Conservation (phyloP, 768 basidiomycete species). For the Hypholoma fasciculare region DNA sequence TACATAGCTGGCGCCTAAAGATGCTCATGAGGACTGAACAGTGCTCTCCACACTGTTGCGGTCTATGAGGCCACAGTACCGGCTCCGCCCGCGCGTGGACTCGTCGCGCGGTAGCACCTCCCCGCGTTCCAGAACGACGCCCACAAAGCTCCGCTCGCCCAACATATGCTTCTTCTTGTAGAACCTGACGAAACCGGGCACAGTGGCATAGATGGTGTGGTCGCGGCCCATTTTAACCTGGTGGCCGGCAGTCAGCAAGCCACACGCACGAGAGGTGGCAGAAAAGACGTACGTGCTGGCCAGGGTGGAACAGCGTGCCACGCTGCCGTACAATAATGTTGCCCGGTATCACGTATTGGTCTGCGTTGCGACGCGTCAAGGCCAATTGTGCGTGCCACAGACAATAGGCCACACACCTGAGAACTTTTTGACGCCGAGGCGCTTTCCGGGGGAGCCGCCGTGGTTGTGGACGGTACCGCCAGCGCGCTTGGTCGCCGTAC, state of each 20-base stretch:
- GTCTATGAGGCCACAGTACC: constrained; percentile 80
- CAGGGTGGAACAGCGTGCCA: constrained; percentile 90
- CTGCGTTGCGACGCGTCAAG: constrained; percentile 47
- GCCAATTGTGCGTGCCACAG: neutral
- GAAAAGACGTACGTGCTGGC: constrained; percentile 73
- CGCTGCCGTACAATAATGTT: constrained; percentile 96
- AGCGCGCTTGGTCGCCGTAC: constrained; percentile 95
- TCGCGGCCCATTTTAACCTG: constrained; percentile 92
- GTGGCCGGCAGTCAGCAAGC: constrained; percentile 28
- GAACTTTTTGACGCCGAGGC: constrained; percentile 95
- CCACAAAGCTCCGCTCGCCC: constrained; percentile 76
- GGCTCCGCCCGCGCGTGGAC: constrained; percentile 69
- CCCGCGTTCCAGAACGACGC: constrained; percentile 79
- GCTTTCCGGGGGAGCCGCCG: constrained; percentile 89
- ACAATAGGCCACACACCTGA: constrained; percentile 58
- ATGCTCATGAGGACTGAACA: neutral
- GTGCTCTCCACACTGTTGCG: constrained; percentile 38
- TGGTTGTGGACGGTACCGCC: constrained; percentile 94
- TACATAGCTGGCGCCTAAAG: constrained; percentile 16
- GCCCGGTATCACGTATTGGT: constrained; percentile 90
- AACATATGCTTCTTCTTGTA: constrained; percentile 82
- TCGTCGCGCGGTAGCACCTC: constrained; percentile 90
- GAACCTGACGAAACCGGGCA: constrained; percentile 92
- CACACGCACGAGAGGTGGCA: neutral
- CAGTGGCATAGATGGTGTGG: constrained; percentile 90